Conservation (phyloP, 2,329 filamentous ascomycete species). For the Penicillium sp. region DNA sequence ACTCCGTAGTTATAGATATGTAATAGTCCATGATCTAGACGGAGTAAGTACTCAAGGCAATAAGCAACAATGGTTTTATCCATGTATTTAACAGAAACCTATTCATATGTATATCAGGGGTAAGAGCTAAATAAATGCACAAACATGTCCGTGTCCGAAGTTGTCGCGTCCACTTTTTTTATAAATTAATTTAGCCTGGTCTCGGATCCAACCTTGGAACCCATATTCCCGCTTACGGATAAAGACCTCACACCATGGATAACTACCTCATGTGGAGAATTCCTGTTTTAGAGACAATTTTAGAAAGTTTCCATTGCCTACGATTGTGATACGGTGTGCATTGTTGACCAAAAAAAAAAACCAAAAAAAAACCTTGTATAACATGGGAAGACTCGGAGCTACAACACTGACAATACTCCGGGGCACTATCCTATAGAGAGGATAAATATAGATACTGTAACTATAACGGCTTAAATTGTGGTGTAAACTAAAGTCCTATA, state of each 20-base stretch:
- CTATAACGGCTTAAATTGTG: neutral
- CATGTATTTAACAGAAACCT: neutral
- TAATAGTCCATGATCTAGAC: neutral
- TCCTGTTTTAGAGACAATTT: slow-evolving; percentile 18
- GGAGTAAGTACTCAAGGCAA: too few relatives aligned
- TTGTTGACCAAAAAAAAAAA: neutral
- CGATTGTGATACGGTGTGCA: slow-evolving; percentile 7
- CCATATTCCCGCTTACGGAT: neutral
- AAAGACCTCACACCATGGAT: slow-evolving; percentile 4
- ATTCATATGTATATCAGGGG: slow-evolving; percentile 10
- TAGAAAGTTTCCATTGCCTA: slow-evolving; percentile 5
- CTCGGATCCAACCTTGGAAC: slow-evolving; percentile 16
- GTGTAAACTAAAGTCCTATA: neutral
- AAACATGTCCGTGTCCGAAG: neutral
- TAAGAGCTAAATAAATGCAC: neutral
- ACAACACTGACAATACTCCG: neutral
- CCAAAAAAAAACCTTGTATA: neutral
- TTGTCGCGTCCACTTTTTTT: slow-evolving; percentile 14
- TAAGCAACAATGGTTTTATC: neutral
- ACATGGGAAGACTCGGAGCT: slow-evolving; percentile 6
- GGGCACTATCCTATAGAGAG: neutral
- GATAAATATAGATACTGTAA: neutral
- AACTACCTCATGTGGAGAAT: slow-evolving; percentile 3
- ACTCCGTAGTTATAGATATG: neutral
- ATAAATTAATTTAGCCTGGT: slow-evolving; percentile 18